Evolutionary conservation across 805 yeast genomes (phyloP), one percentile per base, ranked within the genome.

Genomic region (Ogataea zsoltii): DNA sequence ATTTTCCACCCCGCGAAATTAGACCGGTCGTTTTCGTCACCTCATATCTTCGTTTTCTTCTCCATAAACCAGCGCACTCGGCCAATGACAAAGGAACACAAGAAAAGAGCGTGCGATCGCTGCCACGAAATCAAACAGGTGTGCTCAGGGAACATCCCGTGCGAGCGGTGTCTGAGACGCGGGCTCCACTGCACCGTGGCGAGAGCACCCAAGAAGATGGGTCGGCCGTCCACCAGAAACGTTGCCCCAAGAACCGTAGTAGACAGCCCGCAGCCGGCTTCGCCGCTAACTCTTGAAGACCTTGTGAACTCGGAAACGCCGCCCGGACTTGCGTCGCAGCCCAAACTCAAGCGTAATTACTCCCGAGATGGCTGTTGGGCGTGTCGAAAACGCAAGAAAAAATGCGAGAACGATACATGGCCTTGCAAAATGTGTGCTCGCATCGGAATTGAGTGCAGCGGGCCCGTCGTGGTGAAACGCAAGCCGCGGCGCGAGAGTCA

Each of bases 371-470:
- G 58, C n/a, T 62, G 65, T 42, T 12, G 21, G 6, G 45, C 50
- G 3, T 62, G 66, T 42, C 51, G 56, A 36, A 45, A 45, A 38
- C 46, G 60, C 26, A 60, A 55, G 49, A 54, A 54, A 44, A 59
- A 56, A 31, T 62, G 66, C 42, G 64, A 60, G 38, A 63, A 62
- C 38, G 45, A 38, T 9, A 44, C 53, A 33, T 63, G 65, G 33
- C 48, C 45, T 6, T 62, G 66, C 43, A 49, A 45, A 33, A 42
- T 44, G 38, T 62, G 66, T 41, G 28, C 31, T 7, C 29, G 50
- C 4, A 30, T 38, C 36, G 48, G 41, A 5, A 25, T 41, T 13
- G 38, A 41, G 7, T 54, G 46, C 42, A 38, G 42, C 49, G 61
- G 51, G 13, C 35, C 35, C 10, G n/a, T 32, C 23, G 17, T n/a